Conservation (phyloP, 768 basidiomycete genomes). For the Suillus hirtellus region DNA sequence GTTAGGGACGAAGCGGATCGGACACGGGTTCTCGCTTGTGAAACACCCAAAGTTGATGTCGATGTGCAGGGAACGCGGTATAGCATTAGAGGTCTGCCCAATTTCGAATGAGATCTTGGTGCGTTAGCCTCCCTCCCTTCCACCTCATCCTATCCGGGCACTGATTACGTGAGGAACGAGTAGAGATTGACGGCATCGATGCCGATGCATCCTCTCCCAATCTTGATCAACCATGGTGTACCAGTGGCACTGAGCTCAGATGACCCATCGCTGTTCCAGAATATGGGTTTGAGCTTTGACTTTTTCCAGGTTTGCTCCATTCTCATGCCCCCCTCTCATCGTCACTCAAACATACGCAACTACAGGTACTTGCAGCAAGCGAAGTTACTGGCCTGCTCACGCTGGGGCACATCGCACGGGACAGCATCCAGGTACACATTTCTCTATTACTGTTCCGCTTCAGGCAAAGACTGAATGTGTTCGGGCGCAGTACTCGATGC, state of each 20-base stretch:
- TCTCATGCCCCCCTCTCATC: background rate
- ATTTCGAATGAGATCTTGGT: slow-evolving; percentile 83
- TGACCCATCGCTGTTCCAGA: slow-evolving; percentile 76
- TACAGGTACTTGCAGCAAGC: slow-evolving; percentile 65
- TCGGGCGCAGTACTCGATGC: slow-evolving; percentile 49
- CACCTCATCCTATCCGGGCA: background rate
- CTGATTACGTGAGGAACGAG: background rate
- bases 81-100: slow-evolving; percentile 76
- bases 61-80: slow-evolving; percentile 59
- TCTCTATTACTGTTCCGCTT: background rate
- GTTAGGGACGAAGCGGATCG: slow-evolving; percentile 77
- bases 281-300: slow-evolving; percentile 76
- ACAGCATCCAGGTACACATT: slow-evolving; percentile 56
- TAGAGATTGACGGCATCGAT: slow-evolving; percentile 78
- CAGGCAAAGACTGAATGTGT: slow-evolving; percentile 5
- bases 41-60: slow-evolving; percentile 77
- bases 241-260: slow-evolving; percentile 73
- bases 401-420: slow-evolving; percentile 60
- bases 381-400: slow-evolving; percentile 66
- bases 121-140: slow-evolving; percentile 16
- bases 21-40: slow-evolving; percentile 78
- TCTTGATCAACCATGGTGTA: slow-evolving; percentile 70
- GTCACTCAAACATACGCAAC: background rate
- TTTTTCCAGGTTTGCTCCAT: slow-evolving; percentile 61
- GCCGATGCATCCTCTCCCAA: slow-evolving; percentile 75